A percentile compares a stretch with the other conserved stretches of the same genome.
Conservation (phyloP, 768 basidiomycete genomes). For the Suillus alpinus region DNA sequence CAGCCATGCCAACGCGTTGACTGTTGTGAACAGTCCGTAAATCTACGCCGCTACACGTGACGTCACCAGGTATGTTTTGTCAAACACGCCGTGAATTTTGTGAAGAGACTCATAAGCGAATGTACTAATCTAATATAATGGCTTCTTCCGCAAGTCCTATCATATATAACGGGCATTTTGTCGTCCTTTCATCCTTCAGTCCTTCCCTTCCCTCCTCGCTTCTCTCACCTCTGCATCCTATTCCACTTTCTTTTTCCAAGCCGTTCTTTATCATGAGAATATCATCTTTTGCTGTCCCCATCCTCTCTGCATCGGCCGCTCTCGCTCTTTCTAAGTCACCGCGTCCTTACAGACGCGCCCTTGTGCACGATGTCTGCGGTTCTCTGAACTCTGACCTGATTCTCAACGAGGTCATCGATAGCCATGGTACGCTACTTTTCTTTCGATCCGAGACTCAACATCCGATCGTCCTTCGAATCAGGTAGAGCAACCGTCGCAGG, state of each 20-base stretch:
- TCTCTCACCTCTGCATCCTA: background rate
- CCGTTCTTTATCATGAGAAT: constrained; percentile 17
- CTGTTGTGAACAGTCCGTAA: background rate
- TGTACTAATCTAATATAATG: background rate
- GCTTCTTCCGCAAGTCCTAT: background rate
- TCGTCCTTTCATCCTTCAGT: background rate
- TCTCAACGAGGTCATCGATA: constrained; percentile 12
- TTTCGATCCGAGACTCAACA: too few species aligned
- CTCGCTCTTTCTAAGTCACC: constrained; percentile 13
- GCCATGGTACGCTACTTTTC: constrained; percentile 8
- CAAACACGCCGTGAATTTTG: background rate
- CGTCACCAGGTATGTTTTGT: background rate
- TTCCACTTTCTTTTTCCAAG: constrained; percentile 4
- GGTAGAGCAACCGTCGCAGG: constrained; percentile 23
- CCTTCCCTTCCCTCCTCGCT: background rate
- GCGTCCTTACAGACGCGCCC: constrained; percentile 7
- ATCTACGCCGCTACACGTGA: background rate
- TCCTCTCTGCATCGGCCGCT: constrained; percentile 14
- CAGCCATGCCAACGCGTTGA: background rate
- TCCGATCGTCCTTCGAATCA: background rate
- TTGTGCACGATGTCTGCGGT: constrained; percentile 14
- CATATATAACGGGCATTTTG: constrained; percentile 5
- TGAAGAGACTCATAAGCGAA: background rate
- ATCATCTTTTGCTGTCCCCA: constrained; percentile 12
- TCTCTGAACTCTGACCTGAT: constrained; percentile 14